Percentiles rank a stretch among this genome's conserved stretches.
Evolutionary conservation across 1,284 basidiomycete genomes (phyloP).

Genomic region (Tilletia horrida): DNA sequence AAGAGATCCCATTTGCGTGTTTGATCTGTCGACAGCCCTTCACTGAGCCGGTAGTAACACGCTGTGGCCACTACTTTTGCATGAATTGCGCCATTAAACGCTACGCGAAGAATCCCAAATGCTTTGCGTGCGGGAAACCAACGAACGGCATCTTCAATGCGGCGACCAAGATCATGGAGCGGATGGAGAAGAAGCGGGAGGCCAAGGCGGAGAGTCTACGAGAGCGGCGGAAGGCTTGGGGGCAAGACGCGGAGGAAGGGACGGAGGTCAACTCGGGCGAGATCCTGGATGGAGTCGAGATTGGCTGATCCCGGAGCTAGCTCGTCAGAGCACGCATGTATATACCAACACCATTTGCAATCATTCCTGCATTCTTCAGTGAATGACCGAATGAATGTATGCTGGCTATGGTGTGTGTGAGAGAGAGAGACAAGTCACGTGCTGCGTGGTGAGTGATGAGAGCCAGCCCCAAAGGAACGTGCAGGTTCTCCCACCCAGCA

Average conservation of each 20-base stretch:
- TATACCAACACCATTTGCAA: too few species aligned
- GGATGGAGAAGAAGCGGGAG: conserved; percentile 57
- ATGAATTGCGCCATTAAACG: conserved; percentile 84
- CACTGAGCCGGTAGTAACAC: conserved; percentile 88
- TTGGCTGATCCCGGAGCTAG: neutral
- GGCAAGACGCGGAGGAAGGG: conserved; percentile 3
- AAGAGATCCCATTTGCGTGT: conserved; percentile 95
- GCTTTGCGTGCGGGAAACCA: conserved; percentile 85
- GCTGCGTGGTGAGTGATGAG: too few species aligned
- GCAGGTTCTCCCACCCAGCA: too few species aligned
- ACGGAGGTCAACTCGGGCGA: neutral
- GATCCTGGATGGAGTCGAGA: conserved; percentile 13
- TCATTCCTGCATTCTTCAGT: too few species aligned
- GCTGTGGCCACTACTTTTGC: conserved; percentile 96
- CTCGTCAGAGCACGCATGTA: too few species aligned
- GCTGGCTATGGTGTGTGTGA: too few species aligned
- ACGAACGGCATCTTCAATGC: conserved; percentile 93
- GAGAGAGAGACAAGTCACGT: too few species aligned
- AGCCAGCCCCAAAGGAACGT: too few species aligned
- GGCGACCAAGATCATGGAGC: conserved; percentile 75
- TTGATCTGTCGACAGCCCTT: conserved; percentile 91
- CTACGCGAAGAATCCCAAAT: conserved; percentile 89
- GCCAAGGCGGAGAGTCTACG: neutral
- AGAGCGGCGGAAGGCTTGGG: conserved; percentile 12
- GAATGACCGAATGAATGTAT: too few species aligned